Evolutionary conservation across 2,329 filamentous ascomycete species (phyloP).

Genomic region (Polytolypa hystricis): DNA sequence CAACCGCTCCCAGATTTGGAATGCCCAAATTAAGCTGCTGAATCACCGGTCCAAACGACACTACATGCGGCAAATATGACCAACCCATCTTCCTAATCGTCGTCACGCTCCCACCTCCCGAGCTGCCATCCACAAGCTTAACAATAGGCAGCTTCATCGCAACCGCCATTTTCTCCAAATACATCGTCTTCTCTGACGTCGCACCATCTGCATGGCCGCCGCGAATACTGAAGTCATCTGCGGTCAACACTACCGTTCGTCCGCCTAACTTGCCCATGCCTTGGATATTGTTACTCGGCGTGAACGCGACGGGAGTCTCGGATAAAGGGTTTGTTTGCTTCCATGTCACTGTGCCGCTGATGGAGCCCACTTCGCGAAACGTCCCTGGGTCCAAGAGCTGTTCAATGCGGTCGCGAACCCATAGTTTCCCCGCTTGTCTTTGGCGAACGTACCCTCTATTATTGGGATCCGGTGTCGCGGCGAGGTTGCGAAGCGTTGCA

Average conservation of each 20-base stretch:
- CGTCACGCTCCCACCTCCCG: constrained; percentile 52
- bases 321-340: constrained; percentile 29
- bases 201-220: constrained; percentile 55
- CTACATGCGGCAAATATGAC: constrained; percentile 50
- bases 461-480: constrained; percentile 42
- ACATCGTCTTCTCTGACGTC: constrained; percentile 46
- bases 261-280: constrained; percentile 44
- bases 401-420: constrained; percentile 52
- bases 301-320: constrained; percentile 38
- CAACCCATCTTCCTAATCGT: constrained; percentile 46
- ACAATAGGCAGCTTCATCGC: constrained; percentile 48
- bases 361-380: constrained; percentile 50
- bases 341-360: constrained; percentile 51
- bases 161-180: constrained; percentile 51
- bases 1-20: constrained; percentile 51
- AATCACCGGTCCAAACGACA: constrained; percentile 42
- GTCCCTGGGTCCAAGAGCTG: constrained; percentile 45
- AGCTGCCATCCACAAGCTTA: constrained; percentile 54
- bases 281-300: constrained; percentile 53
- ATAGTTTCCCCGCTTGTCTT: constrained; percentile 53
- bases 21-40: constrained; percentile 52
- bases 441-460: constrained; percentile 51
- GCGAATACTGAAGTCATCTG: constrained; percentile 53
- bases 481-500: constrained; percentile 40
- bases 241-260: constrained; percentile 48